Percentiles rank a stretch among this genome's conserved stretches.
Conservation (phyloP, 1,139 yeast species). For the Suhomyces wounanorum region DNA sequence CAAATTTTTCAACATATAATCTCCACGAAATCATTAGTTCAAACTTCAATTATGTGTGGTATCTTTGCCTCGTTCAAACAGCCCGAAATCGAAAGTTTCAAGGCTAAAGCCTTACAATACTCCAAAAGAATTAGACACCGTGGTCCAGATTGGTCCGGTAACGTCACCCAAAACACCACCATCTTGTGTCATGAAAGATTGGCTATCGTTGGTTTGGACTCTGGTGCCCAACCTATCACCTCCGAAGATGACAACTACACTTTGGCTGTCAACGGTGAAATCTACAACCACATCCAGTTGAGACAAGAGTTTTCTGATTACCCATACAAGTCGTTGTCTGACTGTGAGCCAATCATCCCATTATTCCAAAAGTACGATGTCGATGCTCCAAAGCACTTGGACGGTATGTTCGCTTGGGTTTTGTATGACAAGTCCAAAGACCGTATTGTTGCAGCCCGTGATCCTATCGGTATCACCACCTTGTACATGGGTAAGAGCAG, state of each 20-base stretch:
- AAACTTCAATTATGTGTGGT: slow-evolving; percentile 75
- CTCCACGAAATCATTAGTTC: neutral
- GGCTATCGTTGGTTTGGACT: slow-evolving; percentile 91
- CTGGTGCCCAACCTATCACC: slow-evolving; percentile 97
- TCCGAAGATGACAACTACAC: slow-evolving; percentile 73
- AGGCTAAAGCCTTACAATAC: slow-evolving; percentile 83
- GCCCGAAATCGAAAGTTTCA: slow-evolving; percentile 77
- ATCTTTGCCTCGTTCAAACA: slow-evolving; percentile 90
- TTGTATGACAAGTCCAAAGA: slow-evolving; percentile 81
- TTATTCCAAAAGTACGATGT: slow-evolving; percentile 80
- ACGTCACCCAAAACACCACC: slow-evolving; percentile 73
- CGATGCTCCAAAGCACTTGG: slow-evolving; percentile 90
- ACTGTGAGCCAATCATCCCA: slow-evolving; percentile 97
- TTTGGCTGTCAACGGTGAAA: slow-evolving; percentile 94
- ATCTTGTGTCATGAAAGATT: slow-evolving; percentile 91
- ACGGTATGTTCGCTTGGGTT: slow-evolving; percentile 98
- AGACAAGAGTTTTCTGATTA: slow-evolving; percentile 76
- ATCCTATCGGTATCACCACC: slow-evolving; percentile 96
- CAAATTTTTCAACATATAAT: slow-evolving; percentile 15
- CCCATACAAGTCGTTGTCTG: slow-evolving; percentile 81
- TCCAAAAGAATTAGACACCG: slow-evolving; percentile 95
- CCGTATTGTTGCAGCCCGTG: slow-evolving; percentile 94
- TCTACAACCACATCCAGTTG: slow-evolving; percentile 90
- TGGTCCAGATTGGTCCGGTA: slow-evolving; percentile 99
- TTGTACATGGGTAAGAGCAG: slow-evolving; percentile 90